These are phyloP conservation scores for Pichia sp. DNA, from an alignment of 1,139 yeast species.

Conservation along the genomic window DNA sequence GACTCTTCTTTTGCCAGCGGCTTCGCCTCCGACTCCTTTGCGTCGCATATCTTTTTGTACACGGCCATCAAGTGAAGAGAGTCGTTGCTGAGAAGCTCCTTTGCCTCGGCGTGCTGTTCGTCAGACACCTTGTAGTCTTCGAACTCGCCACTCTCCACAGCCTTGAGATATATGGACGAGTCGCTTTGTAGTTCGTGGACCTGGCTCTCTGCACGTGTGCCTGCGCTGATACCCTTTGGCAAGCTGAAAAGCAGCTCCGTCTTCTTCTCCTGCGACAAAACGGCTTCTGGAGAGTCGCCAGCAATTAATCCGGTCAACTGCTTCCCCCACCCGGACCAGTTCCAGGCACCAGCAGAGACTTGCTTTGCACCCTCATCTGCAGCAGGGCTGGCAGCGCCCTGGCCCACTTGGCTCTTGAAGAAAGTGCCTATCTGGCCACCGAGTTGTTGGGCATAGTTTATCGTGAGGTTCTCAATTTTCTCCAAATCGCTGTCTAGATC, in stretches of 20 bases:
- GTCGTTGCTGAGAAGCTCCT: constrained; percentile 37
- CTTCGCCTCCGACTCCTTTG: constrained; percentile 39
- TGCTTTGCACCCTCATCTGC: constrained; percentile 8
- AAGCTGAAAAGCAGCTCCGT: constrained; percentile 43
- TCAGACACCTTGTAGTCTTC: constrained; percentile 31
- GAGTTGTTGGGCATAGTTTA: constrained; percentile 47
- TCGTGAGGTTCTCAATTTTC: constrained; percentile 60
- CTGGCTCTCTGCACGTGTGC: constrained; percentile 58
- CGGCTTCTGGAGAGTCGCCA: constrained; percentile 14
- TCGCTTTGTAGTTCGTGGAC: constrained; percentile 48
- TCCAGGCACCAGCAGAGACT: constrained; percentile 18
- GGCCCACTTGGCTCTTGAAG: constrained; percentile 31
- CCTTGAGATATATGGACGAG: constrained; percentile 39
- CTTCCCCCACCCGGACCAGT: constrained; percentile 16
- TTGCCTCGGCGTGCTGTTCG: constrained; percentile 37
- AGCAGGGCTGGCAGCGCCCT: constrained; percentile 15
- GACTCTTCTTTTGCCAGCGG: too few relatives aligned
- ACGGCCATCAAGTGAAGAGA: constrained; percentile 54
- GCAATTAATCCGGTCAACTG: constrained; percentile 9
- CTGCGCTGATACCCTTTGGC: constrained; percentile 32
- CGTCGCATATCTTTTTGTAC: constrained; percentile 54
- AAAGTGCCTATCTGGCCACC: constrained; percentile 45
- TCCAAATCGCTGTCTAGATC: constrained; percentile 65
- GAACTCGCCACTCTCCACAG: constrained; percentile 17
- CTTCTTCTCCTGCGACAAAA: constrained; percentile 27